Percentiles rank a stretch among this genome's conserved stretches.
Evolutionary conservation across 2,329 filamentous ascomycete genomes (phyloP).

Genomic region (Apiospora pterosperma): DNA sequence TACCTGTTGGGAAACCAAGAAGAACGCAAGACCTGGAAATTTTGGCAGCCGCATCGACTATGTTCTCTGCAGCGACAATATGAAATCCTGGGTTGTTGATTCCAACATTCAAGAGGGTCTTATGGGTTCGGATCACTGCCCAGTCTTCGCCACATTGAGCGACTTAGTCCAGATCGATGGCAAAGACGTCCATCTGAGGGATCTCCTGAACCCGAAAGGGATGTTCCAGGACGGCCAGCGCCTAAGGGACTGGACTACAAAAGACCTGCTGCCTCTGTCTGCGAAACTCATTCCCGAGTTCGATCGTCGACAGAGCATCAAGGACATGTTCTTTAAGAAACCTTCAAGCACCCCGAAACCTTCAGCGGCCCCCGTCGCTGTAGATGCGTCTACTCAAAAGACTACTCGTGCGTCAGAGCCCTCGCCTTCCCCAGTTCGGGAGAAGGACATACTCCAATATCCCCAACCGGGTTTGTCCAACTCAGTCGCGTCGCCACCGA

Average conservation of each 20-base stretch:
- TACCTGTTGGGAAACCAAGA: slow-evolving; percentile 93
- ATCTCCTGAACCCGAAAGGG: slow-evolving; percentile 74
- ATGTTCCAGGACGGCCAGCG: slow-evolving; percentile 68
- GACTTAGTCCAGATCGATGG: slow-evolving; percentile 54
- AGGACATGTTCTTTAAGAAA: slow-evolving; percentile 82
- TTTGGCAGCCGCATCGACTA: slow-evolving; percentile 94
- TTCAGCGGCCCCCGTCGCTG: slow-evolving; percentile 10
- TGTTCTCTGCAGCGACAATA: slow-evolving; percentile 74
- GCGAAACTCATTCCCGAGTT: slow-evolving; percentile 87
- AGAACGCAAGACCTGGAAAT: slow-evolving; percentile 93
- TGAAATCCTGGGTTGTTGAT: slow-evolving; percentile 75
- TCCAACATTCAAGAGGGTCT: slow-evolving; percentile 91
- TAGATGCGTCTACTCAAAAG: not conserved
- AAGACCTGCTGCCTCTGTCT: slow-evolving; percentile 69
- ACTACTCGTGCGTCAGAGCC: not conserved
- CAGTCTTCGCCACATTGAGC: slow-evolving; percentile 75
- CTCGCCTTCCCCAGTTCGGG: not conserved
- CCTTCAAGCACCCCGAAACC: slow-evolving; percentile 26
- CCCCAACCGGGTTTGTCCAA: slow-evolving; percentile 12
- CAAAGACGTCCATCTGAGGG: slow-evolving; percentile 52
- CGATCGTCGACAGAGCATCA: slow-evolving; percentile 77
- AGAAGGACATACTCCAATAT: slow-evolving; percentile 15
- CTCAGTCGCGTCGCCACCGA: slow-evolving; percentile 15
- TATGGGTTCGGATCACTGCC: slow-evolving; percentile 95
- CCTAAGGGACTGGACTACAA: slow-evolving; percentile 61